phyloP scores from a whole-genome alignment of 164 flowering plant species.

The Annona cherimola region DNA sequence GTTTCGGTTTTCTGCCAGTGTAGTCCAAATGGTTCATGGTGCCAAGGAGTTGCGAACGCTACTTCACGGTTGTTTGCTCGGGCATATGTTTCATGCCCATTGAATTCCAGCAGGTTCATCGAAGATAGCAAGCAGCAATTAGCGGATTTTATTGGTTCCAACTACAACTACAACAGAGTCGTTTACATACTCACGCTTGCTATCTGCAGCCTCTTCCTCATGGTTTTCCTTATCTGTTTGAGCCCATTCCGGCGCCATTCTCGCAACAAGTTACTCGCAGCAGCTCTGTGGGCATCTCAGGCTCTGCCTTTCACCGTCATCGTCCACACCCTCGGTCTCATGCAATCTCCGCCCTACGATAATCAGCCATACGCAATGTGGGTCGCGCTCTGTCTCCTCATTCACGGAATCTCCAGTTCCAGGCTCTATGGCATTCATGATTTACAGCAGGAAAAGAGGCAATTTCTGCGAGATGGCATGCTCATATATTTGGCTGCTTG shows the following conservation, averaged over 20 bases:
- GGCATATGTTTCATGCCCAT: too few relatives aligned
- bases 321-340: not conserved
- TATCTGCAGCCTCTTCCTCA: not conserved
- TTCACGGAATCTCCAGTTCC: not conserved
- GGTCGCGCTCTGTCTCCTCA: not conserved
- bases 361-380: not conserved
- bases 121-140: too few relatives aligned
- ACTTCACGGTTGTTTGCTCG: too few relatives aligned
- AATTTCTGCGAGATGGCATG: not conserved
- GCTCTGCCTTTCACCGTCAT: not conserved
- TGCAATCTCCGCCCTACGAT: not conserved
- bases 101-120: too few relatives aligned
- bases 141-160: too few relatives aligned
- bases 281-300: not conserved
- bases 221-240: not conserved
- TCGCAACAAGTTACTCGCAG: not conserved
- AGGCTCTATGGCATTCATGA: not conserved
- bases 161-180: not conserved
- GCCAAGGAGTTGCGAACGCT: too few relatives aligned
- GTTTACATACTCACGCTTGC: not conserved
- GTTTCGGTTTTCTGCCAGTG: too few relatives aligned
- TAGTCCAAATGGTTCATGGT: too few relatives aligned
- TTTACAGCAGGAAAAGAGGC: not conserved
- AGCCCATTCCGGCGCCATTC: not conserved
- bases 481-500: not conserved